Percentiles rank a stretch among this genome's conserved stretches.
phyloP scores from a whole-genome alignment of 1,284 basidiomycete genomes.

The Cutaneotrichosporon sp. region DNA sequence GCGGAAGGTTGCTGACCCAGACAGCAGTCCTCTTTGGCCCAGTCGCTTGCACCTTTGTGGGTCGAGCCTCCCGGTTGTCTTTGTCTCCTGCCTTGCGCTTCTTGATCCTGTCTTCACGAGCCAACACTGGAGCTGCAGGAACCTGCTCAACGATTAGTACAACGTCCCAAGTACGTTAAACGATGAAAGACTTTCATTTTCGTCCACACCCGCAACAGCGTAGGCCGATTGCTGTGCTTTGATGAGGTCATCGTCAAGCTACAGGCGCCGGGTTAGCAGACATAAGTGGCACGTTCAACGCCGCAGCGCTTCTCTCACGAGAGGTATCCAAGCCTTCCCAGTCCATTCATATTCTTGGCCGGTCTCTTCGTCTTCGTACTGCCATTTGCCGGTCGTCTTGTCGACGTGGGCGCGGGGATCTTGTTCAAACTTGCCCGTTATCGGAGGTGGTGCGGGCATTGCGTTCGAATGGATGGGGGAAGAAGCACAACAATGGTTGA shows the following conservation, averaged over 20 bases:
- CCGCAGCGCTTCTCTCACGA: slow-evolving; percentile 60
- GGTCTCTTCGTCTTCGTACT: slow-evolving; percentile 77
- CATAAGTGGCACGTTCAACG: neutral
- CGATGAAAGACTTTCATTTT: slow-evolving; percentile 64
- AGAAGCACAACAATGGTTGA: neutral
- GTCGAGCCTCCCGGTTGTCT: slow-evolving; percentile 52
- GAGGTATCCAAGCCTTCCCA: slow-evolving; percentile 74
- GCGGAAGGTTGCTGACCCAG: slow-evolving; percentile 82
- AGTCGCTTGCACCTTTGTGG: slow-evolving; percentile 53
- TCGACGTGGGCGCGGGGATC: slow-evolving; percentile 74
- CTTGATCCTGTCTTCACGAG: slow-evolving; percentile 60
- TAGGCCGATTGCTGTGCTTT: slow-evolving; percentile 89
- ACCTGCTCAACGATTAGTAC: slow-evolving; percentile 56
- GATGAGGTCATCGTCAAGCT: slow-evolving; percentile 78
- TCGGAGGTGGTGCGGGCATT: slow-evolving; percentile 26
- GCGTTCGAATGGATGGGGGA: neutral
- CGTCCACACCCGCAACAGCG: slow-evolving; percentile 82
- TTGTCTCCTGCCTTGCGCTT: slow-evolving; percentile 59
- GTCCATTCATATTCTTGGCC: slow-evolving; percentile 83
- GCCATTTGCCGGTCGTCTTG: slow-evolving; percentile 73
- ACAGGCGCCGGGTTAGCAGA: neutral
- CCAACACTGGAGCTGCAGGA: slow-evolving; percentile 76
- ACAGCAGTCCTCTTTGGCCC: slow-evolving; percentile 77
- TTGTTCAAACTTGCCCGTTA: slow-evolving; percentile 63
- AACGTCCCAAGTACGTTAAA: neutral